Percentiles rank a stretch among this genome's conserved stretches.
Conservation (phyloP, 2,329 filamentous ascomycete genomes). For the Trichophyton mentagrophytes region DNA sequence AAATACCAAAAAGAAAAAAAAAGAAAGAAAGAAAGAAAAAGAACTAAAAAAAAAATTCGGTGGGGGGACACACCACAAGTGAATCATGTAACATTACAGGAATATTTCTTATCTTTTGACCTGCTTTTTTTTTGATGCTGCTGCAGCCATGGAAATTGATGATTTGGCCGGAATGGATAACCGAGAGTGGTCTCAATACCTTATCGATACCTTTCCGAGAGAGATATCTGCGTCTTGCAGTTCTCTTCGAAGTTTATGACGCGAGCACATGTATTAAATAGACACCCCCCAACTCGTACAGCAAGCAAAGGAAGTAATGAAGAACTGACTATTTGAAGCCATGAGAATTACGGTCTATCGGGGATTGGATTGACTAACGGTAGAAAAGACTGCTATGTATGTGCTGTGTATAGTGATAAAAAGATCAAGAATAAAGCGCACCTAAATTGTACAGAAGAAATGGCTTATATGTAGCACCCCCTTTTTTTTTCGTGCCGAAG, state of each 20-base stretch:
- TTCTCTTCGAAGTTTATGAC: background rate
- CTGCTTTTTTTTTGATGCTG: background rate
- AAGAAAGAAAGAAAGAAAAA: background rate
- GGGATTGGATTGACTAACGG: background rate
- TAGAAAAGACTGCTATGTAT: background rate
- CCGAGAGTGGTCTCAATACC: background rate
- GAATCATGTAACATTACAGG: slow-evolving; percentile 2
- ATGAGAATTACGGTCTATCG: background rate
- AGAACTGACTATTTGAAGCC: background rate
- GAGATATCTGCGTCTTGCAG: background rate
- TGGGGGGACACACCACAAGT: background rate
- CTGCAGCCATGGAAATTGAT: background rate
- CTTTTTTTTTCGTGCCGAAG: background rate
- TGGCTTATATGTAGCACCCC: background rate
- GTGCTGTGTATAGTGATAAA: background rate
- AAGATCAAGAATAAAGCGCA: background rate
- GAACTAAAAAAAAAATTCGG: background rate
- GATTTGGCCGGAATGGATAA: background rate
- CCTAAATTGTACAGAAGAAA: background rate
- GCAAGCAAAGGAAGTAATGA: background rate
- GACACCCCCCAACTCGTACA: background rate
- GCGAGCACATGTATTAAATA: background rate
- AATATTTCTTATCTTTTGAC: background rate
- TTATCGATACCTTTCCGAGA: background rate
- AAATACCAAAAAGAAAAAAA: background rate